A percentile compares a stretch with the other conserved stretches of the same genome.
These are phyloP conservation scores for Lipomyces spencermartinsiae DNA, from an alignment of 805 yeast species.

Conservation along the genomic window DNA sequence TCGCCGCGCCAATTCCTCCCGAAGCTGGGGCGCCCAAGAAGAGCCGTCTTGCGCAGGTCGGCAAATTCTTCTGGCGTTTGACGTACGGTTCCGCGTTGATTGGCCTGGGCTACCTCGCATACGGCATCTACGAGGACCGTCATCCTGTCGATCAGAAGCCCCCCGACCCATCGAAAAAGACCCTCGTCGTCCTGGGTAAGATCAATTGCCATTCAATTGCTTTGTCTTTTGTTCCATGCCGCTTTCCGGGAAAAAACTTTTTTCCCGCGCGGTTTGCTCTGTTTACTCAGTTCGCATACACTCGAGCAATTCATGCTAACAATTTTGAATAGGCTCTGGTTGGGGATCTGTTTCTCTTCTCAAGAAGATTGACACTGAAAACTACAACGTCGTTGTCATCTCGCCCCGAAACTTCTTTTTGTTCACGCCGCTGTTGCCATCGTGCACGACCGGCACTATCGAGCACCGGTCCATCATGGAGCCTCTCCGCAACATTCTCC, in stretches of 20 bases:
- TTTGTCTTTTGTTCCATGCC: neutral
- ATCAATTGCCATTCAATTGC: neutral
- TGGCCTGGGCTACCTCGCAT: constrained; percentile 37
- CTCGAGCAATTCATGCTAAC: neutral
- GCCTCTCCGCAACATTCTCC: constrained; percentile 86
- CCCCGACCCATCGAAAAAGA: constrained; percentile 67
- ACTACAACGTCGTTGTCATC: constrained; percentile 86
- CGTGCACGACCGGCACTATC: constrained; percentile 90
- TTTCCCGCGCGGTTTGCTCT: no score
- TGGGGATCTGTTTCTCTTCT: constrained; percentile 92
- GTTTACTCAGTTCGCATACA: no score
- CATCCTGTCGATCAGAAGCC: constrained; percentile 50
- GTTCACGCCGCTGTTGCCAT: constrained; percentile 94
- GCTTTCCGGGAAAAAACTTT: neutral
- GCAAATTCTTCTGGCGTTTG: constrained; percentile 28
- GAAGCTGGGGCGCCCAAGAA: constrained; percentile 4
- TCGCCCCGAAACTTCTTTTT: constrained; percentile 93
- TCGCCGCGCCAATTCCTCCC: constrained; percentile 16
- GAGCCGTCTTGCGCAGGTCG: constrained; percentile 20
- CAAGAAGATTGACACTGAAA: constrained; percentile 81
- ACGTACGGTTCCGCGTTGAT: constrained; percentile 31
- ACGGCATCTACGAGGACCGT: constrained; percentile 45
- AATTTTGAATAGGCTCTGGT: constrained; percentile 66
- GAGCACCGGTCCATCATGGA: constrained; percentile 90
- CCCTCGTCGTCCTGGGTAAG: constrained; percentile 67